Evolutionary conservation across 768 basidiomycete species (phyloP).

Genomic region (Termitomyces sp.): DNA sequence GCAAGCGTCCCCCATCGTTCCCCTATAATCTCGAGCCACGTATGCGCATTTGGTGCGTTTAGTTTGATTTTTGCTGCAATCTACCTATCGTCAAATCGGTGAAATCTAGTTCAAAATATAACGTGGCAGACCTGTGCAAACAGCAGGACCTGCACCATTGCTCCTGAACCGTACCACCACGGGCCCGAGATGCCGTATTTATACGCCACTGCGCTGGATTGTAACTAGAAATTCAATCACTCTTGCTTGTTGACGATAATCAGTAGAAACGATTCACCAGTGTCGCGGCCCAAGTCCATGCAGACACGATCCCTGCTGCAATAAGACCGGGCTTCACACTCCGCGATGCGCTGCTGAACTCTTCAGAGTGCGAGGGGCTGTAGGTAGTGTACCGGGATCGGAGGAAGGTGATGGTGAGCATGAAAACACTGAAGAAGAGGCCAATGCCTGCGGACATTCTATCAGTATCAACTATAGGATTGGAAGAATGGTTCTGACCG

Average conservation of each 20-base stretch:
- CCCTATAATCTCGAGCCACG: slow-evolving; percentile 85
- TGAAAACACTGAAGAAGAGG: slow-evolving; percentile 47
- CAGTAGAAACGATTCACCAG: slow-evolving; percentile 31
- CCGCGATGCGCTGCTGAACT: slow-evolving; percentile 77
- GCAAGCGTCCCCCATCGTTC: slow-evolving; percentile 75
- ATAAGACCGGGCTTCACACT: slow-evolving; percentile 90
- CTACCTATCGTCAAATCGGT: slow-evolving; percentile 32
- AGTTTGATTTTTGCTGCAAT: slow-evolving; percentile 88
- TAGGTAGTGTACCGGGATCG: slow-evolving; percentile 82
- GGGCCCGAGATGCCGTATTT: slow-evolving; percentile 81
- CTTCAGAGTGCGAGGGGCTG: slow-evolving; percentile 75
- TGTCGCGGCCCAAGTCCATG: slow-evolving; percentile 87
- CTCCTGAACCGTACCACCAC: slow-evolving; percentile 90
- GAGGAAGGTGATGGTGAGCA: slow-evolving; percentile 71
- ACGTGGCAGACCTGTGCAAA: slow-evolving; percentile 60
- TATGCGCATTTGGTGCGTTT: slow-evolving; percentile 84
- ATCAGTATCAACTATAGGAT: neutral
- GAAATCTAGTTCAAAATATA: no score
- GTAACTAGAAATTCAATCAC: slow-evolving; percentile 33
- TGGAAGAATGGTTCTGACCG: slow-evolving; percentile 25
- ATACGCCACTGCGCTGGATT: slow-evolving; percentile 82
- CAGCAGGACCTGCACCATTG: slow-evolving; percentile 80
- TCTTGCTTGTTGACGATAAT: no score
- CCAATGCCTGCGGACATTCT: slow-evolving; percentile 57
- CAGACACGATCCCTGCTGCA: slow-evolving; percentile 87